These are phyloP conservation scores for Aspergillus pseudotamarii DNA, from an alignment of 2,329 filamentous ascomycete species.

Conservation along the genomic window DNA sequence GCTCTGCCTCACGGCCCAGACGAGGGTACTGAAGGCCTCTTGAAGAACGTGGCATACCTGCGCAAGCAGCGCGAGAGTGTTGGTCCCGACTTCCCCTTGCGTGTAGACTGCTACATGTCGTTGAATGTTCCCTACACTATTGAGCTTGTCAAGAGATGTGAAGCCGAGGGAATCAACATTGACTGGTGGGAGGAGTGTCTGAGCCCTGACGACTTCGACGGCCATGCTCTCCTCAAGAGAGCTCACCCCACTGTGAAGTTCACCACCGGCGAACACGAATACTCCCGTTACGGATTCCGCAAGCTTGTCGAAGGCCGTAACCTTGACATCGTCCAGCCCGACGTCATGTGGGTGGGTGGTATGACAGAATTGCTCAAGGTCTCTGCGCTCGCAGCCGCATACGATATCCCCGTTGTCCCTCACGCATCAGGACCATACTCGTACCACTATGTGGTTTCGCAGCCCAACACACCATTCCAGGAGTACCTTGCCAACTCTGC, in stretches of 20 bases:
- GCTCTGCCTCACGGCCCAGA: slow-evolving; percentile 87
- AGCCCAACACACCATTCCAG: slow-evolving; percentile 91
- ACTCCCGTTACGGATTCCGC: slow-evolving; percentile 90
- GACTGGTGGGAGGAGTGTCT: slow-evolving; percentile 98
- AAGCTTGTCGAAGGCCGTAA: slow-evolving; percentile 91
- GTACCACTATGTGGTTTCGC: slow-evolving; percentile 93
- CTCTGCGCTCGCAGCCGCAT: slow-evolving; percentile 83
- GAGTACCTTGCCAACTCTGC: slow-evolving; percentile 94
- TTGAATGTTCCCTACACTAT: slow-evolving; percentile 92
- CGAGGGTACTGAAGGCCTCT: slow-evolving; percentile 77
- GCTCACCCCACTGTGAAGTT: slow-evolving; percentile 90
- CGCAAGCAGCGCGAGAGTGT: slow-evolving; percentile 81
- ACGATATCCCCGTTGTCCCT: slow-evolving; percentile 93
- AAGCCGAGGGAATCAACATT: slow-evolving; percentile 79
- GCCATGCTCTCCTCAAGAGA: slow-evolving; percentile 85
- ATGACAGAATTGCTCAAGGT: slow-evolving; percentile 91
- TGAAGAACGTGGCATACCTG: slow-evolving; percentile 88
- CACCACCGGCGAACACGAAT: slow-evolving; percentile 95
- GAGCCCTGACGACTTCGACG: slow-evolving; percentile 87
- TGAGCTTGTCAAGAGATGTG: slow-evolving; percentile 80
- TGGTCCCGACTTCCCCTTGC: slow-evolving; percentile 86
- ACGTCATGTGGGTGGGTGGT: slow-evolving; percentile 97
- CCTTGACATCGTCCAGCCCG: slow-evolving; percentile 90
- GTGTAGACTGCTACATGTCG: slow-evolving; percentile 98
- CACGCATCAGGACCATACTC: slow-evolving; percentile 93